Evolutionary conservation across 176 grass and related monocot genomes (phyloP).

Genomic region (Bromus sterilis): DNA sequence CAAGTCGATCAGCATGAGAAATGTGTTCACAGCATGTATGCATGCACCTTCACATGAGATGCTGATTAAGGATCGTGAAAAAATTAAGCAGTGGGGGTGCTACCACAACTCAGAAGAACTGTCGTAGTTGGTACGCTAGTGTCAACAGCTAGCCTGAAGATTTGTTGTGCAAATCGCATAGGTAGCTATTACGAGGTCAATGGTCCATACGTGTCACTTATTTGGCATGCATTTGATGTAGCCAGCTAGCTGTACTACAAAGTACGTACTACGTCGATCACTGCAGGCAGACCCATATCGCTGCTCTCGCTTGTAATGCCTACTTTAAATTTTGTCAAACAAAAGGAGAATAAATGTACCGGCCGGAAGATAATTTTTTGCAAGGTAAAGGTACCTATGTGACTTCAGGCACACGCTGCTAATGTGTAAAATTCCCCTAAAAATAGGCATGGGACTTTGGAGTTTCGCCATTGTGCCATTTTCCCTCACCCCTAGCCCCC

Average conservation of each 20-base stretch:
- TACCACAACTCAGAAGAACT: constrained; percentile 33
- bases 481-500: no score
- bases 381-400: no score
- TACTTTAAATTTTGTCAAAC: no score
- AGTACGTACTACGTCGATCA: neutral
- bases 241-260: neutral
- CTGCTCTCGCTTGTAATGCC: neutral
- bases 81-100: constrained; percentile 19
- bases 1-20: neutral
- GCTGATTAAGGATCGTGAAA: neutral
- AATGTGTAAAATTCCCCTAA: no score
- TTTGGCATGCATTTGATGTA: neutral
- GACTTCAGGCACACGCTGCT: no score
- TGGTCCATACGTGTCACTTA: constrained; percentile 24
- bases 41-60: neutral
- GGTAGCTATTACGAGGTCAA: constrained; percentile 18
- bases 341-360: no score
- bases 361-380: no score
- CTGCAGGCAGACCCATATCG: neutral
- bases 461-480: no score
- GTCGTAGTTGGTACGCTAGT: constrained; percentile 29
- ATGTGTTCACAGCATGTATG: neutral
- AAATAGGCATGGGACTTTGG: no score
- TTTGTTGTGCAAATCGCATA: constrained; percentile 31
- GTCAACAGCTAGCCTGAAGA: constrained; percentile 24